phyloP scores from a whole-genome alignment of 2,329 filamentous ascomycete species.

The Penicillium paneum region DNA sequence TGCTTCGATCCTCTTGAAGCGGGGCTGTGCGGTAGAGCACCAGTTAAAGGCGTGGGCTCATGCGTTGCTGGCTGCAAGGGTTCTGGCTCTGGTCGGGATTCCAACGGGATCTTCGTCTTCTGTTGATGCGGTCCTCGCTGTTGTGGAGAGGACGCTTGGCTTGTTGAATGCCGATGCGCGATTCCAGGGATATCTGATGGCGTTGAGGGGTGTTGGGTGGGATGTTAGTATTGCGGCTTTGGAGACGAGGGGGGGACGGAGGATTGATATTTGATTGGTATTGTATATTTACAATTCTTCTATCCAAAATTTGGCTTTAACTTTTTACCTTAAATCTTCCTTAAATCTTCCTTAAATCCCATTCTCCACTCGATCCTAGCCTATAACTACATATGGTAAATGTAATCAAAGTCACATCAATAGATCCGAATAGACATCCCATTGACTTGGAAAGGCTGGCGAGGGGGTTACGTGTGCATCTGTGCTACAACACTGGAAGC shows the following conservation, averaged over 20 bases:
- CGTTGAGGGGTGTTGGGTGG: slow-evolving; percentile 58
- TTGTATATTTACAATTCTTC: neutral
- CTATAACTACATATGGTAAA: neutral
- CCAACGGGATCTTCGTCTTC: neutral
- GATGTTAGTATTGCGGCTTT: slow-evolving; percentile 62
- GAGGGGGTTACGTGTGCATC: slow-evolving; percentile 4
- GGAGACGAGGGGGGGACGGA: slow-evolving; percentile 59
- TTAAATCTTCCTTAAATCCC: neutral
- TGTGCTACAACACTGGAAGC: neutral
- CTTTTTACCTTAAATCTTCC: too few relatives aligned
- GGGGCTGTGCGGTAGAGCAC: slow-evolving; percentile 47
- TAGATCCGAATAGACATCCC: neutral
- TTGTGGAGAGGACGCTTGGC: slow-evolving; percentile 44
- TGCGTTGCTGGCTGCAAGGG: slow-evolving; percentile 50
- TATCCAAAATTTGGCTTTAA: neutral
- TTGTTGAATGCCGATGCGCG: slow-evolving; percentile 38
- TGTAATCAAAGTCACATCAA: neutral
- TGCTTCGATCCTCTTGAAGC: slow-evolving; percentile 63
- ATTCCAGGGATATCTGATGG: slow-evolving; percentile 46
- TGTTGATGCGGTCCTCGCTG: slow-evolving; percentile 24
- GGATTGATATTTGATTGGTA: slow-evolving; percentile 23
- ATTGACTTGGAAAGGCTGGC: neutral
- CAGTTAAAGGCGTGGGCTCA: slow-evolving; percentile 64
- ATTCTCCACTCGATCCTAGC: too few relatives aligned
- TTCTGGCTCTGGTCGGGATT: slow-evolving; percentile 17